Evolutionary conservation across 768 basidiomycete species (phyloP), one percentile per base, ranked within the genome.

Genomic region (Lentinula edodes): DNA sequence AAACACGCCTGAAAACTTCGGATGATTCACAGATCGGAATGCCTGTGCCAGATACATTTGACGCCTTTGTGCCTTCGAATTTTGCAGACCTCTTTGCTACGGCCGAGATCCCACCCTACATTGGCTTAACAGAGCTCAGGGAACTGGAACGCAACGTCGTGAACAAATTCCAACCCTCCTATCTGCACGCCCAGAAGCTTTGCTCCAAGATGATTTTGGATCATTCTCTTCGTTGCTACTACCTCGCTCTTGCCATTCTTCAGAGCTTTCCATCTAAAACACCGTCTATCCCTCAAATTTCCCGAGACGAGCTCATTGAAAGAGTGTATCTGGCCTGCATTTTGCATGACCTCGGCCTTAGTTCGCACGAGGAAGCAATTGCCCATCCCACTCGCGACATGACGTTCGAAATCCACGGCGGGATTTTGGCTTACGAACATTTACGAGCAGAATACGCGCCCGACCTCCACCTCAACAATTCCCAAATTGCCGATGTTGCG

Each of bases 391-490:
- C 65, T 34, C 63, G 60, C 42, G 63, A 58, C 6, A 66, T 64
- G 65, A 64, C 48, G 41, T 64, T 66, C 63, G 63, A 64, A 34
- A 48, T 66, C 8, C 61, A 56, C 36, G 65, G 65, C 1, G 65
- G 63, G 12, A 64, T 64, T 18, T 62, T 64, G 63, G 65, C 60
- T 32, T 66, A 66, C 42, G 63, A 64, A 23, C 63, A 66, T 36
- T 51, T 66, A 16, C 61, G 62, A 18, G 50, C n/a, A 9, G 41
- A 58, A 0, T 61, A 61, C 6, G n/a, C 15, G 66, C 23, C 51
- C 23, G 10, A 54, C 62, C 16, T 42, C 60, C 15, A 28, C 61
- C 28, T 60, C 2, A 28, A 38, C 41, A 38, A 55, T 28, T 38
- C 36, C 13, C 53, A 55, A 15, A 55, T 68, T 16, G 66, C 63